Evolutionary conservation across 441 rosid species (phyloP).

Genomic region (Viola pubescens): DNA sequence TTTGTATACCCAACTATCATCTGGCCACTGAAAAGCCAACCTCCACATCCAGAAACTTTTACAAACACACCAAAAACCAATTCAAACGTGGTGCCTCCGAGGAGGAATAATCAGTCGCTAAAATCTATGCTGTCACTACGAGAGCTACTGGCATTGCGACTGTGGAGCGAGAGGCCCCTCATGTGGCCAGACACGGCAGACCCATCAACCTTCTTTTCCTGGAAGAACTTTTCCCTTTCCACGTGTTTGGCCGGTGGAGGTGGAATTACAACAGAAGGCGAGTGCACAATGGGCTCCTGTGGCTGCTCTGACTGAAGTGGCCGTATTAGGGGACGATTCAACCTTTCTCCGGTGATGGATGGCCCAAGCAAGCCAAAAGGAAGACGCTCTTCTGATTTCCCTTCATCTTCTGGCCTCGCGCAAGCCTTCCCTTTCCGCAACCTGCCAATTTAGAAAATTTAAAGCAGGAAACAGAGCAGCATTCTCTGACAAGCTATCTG

Average conservation of each 20-base stretch:
- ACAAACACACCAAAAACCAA: conserved; percentile 12
- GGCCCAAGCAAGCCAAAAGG: conserved; percentile 47
- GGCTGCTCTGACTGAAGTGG: conserved; percentile 41
- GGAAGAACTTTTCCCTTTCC: conserved; percentile 83
- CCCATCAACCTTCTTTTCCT: conserved; percentile 74
- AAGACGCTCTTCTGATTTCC: conserved; percentile 24
- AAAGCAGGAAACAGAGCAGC: background rate
- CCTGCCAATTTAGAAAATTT: conserved; percentile 29
- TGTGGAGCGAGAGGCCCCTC: conserved; percentile 78
- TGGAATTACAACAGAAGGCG: conserved; percentile 57
- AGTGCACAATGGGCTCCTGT: conserved; percentile 29
- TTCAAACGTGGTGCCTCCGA: background rate
- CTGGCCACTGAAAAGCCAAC: background rate
- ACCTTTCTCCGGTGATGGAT: conserved; percentile 41
- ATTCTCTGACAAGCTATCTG: background rate
- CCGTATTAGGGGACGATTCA: conserved; percentile 85
- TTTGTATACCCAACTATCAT: conserved; percentile 3
- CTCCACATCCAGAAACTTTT: conserved; percentile 6
- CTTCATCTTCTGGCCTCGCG: conserved; percentile 79
- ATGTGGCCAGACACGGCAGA: conserved; percentile 49
- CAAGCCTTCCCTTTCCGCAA: conserved; percentile 87
- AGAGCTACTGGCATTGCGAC: conserved; percentile 81
- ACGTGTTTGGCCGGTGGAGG: conserved; percentile 91
- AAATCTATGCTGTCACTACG: conserved; percentile 73
- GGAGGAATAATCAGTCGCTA: conserved; percentile 41